Conservation (phyloP, 305 asterid genomes). For the Caryopteris hybrid region DNA sequence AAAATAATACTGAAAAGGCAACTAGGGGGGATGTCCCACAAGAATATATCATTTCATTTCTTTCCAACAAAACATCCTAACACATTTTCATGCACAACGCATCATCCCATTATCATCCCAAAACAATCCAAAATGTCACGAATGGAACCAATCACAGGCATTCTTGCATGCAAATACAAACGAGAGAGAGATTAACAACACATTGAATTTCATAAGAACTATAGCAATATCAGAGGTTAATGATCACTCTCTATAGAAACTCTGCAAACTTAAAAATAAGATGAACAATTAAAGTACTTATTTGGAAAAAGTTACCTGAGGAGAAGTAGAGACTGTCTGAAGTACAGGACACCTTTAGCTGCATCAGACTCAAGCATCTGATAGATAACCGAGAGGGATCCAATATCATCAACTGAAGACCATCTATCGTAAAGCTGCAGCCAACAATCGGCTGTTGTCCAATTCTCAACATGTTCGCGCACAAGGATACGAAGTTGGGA, state of each 20-base stretch:
- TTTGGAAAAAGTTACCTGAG: slow-evolving; percentile 53
- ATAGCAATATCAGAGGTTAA: not conserved
- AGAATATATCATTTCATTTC: not conserved
- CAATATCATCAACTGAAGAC: slow-evolving; percentile 95
- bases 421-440: slow-evolving; percentile 90
- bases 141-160: not conserved
- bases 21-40: not conserved
- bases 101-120: not conserved
- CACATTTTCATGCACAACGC: not conserved
- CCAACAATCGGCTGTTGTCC: slow-evolving; percentile 99
- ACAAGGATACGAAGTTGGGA: slow-evolving; percentile 76
- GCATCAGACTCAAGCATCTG: slow-evolving; percentile 98
- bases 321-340: slow-evolving; percentile 91
- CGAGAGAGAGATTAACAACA: not conserved
- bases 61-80: not conserved
- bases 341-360: slow-evolving; percentile 82
- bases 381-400: slow-evolving; percentile 89
- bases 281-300: not conserved
- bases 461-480: slow-evolving; percentile 79
- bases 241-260: not conserved
- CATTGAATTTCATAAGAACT: not conserved
- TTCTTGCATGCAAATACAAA: not conserved
- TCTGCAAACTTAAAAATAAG: not conserved
- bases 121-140: not conserved
- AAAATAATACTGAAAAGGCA: too few relatives aligned